Conservation (phyloP, 2,329 filamentous ascomycete genomes). For the Parastagonospora avenae region DNA sequence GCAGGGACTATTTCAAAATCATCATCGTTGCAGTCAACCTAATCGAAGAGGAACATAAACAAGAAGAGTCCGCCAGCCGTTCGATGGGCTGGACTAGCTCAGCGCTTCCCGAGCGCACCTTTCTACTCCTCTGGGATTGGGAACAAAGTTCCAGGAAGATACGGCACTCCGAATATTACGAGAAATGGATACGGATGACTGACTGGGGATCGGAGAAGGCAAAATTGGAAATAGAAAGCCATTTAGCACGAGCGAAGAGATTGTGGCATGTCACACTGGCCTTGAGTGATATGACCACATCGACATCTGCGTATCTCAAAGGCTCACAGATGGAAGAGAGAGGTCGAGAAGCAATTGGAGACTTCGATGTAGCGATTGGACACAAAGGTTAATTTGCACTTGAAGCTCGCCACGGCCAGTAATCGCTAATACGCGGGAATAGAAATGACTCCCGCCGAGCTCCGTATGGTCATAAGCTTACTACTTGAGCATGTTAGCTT, state of each 20-base stretch:
- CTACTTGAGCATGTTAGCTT: too few species aligned
- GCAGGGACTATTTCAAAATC: slow-evolving; percentile 6
- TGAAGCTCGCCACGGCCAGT: too few species aligned
- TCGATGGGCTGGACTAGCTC: neutral
- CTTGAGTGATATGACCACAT: neutral
- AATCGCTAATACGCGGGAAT: neutral
- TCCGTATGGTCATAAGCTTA: too few species aligned
- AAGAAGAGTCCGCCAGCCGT: neutral
- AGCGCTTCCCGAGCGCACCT: neutral
- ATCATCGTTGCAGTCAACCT: slow-evolving; percentile 3
- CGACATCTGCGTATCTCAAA: neutral
- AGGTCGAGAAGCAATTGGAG: neutral
- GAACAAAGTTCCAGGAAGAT: neutral
- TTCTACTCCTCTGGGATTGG: neutral
- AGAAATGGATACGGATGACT: neutral
- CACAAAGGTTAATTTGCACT: neutral
- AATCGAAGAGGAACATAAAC: neutral
- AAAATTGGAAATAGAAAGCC: neutral
- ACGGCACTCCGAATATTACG: neutral
- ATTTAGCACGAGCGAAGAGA: neutral
- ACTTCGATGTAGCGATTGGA: neutral
- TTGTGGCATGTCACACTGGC: neutral
- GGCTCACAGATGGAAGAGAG: neutral
- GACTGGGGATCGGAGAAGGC: neutral
- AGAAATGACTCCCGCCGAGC: too few species aligned